Evolutionary conservation across 345 rosid species (phyloP).

Genomic region (Firmiana major): DNA sequence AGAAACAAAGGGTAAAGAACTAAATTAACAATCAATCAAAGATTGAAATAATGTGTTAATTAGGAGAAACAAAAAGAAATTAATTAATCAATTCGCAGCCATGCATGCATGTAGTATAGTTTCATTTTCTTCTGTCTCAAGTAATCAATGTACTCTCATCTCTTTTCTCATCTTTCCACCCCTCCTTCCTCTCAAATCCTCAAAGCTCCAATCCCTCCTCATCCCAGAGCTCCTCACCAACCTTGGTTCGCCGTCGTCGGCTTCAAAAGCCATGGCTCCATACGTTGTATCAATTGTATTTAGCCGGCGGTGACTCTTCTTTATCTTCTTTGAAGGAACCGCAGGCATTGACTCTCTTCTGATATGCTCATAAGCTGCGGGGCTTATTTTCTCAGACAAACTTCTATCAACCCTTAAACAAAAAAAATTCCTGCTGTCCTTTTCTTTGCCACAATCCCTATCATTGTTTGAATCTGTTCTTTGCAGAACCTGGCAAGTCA

Average conservation of each 20-base stretch:
- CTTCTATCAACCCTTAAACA: slow-evolving; percentile 11
- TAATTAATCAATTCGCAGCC: neutral
- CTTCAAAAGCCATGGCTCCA: slow-evolving; percentile 24
- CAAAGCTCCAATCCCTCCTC: slow-evolving; percentile 97
- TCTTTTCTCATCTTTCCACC: slow-evolving; percentile 5
- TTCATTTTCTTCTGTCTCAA: neutral
- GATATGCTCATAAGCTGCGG: neutral
- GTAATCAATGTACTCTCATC: neutral
- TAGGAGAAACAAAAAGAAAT: neutral
- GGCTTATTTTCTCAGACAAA: neutral
- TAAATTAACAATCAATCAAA: neutral
- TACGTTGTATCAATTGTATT: slow-evolving; percentile 16
- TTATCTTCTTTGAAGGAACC: neutral
- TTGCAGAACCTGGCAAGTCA: slow-evolving; percentile 39
- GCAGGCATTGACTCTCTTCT: neutral
- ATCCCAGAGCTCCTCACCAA: slow-evolving; percentile 75
- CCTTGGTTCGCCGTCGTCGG: slow-evolving; percentile 40
- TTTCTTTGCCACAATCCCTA: neutral
- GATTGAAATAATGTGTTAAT: neutral
- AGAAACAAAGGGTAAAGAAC: neutral
- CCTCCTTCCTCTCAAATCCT: slow-evolving; percentile 43
- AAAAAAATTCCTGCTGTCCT: neutral
- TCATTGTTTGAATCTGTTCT: slow-evolving; percentile 31
- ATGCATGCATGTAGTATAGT: neutral
- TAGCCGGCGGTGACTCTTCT: slow-evolving; percentile 38